These are phyloP conservation scores for Calcarisporium arbuscula DNA, from an alignment of 2,329 filamentous ascomycete genomes.

Conservation along the genomic window DNA sequence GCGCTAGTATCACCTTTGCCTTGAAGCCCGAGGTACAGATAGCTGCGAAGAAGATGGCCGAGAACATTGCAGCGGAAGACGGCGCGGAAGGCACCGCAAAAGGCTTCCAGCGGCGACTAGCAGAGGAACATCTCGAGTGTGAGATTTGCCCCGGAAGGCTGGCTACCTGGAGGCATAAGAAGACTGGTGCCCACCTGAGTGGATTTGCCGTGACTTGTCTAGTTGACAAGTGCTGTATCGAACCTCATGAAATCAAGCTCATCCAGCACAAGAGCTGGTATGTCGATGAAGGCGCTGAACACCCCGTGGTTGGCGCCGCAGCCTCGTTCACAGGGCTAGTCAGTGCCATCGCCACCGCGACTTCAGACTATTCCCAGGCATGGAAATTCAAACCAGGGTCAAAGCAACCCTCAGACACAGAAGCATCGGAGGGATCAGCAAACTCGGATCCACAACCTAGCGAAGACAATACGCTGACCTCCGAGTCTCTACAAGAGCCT, in stretches of 20 bases:
- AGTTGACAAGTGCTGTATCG: constrained; percentile 45
- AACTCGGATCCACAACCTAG: neutral
- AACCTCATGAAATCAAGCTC: constrained; percentile 53
- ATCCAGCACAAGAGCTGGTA: constrained; percentile 46
- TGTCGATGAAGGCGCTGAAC: constrained; percentile 57
- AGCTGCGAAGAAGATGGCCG: constrained; percentile 35
- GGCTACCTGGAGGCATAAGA: constrained; percentile 57
- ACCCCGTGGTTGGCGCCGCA: constrained; percentile 58
- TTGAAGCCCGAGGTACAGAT: constrained; percentile 41
- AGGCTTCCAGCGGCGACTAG: constrained; percentile 49
- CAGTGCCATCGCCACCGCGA: constrained; percentile 55
- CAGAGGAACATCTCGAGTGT: constrained; percentile 50
- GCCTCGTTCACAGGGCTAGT: constrained; percentile 61
- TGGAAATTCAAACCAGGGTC: neutral
- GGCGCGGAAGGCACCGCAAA: constrained; percentile 45
- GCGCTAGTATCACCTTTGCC: constrained; percentile 45
- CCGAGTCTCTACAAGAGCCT: neutral
- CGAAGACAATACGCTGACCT: neutral
- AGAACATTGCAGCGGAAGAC: constrained; percentile 46
- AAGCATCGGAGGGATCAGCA: neutral
- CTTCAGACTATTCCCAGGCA: constrained; percentile 15
- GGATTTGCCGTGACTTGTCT: constrained; percentile 55
- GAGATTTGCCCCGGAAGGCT: constrained; percentile 48
- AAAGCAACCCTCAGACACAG: neutral
- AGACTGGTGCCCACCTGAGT: constrained; percentile 52